Evolutionary conservation across 257 asterid genomes (phyloP).

Genomic region (Dorcoceras hygrometricum): DNA sequence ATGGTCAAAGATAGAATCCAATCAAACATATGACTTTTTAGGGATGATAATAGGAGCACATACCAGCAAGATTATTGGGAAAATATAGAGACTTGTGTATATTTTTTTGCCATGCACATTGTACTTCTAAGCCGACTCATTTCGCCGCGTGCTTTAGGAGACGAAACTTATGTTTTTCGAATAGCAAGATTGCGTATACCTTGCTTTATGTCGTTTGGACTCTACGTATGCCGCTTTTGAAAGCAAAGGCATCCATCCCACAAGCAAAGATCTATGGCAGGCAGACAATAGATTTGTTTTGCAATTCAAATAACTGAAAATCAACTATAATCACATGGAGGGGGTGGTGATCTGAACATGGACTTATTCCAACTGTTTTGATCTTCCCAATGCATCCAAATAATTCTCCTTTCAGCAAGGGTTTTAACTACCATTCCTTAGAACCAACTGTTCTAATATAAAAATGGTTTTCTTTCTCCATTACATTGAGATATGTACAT

Average conservation of each 20-base stretch:
- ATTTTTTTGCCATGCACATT: background rate
- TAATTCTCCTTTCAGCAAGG: conserved; percentile 28
- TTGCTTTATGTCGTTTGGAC: background rate
- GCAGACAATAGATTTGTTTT: conserved; percentile 21
- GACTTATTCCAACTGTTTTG: conserved; percentile 33
- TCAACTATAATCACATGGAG: conserved; percentile 37
- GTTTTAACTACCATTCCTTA: conserved; percentile 25
- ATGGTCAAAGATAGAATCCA: conserved; percentile 2
- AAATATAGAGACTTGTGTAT: no score
- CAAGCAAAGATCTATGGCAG: conserved; percentile 21
- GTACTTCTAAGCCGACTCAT: background rate
- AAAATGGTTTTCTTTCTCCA: background rate
- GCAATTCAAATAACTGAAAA: conserved; percentile 29
- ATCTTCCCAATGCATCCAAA: conserved; percentile 33
- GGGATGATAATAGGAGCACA: background rate
- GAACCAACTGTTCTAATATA: conserved; percentile 24
- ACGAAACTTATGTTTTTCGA: background rate
- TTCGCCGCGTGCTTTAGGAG: background rate
- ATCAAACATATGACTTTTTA: background rate
- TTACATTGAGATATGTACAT: background rate
- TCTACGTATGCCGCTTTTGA: background rate
- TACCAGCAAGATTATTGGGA: background rate
- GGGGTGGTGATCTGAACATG: conserved; percentile 45
- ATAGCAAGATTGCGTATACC: background rate
- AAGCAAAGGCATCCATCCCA: conserved; percentile 18